Evolutionary conservation across 2,329 filamentous ascomycete genomes (phyloP), one percentile per base, ranked within the genome.

Genomic region (Claviceps paspali): DNA sequence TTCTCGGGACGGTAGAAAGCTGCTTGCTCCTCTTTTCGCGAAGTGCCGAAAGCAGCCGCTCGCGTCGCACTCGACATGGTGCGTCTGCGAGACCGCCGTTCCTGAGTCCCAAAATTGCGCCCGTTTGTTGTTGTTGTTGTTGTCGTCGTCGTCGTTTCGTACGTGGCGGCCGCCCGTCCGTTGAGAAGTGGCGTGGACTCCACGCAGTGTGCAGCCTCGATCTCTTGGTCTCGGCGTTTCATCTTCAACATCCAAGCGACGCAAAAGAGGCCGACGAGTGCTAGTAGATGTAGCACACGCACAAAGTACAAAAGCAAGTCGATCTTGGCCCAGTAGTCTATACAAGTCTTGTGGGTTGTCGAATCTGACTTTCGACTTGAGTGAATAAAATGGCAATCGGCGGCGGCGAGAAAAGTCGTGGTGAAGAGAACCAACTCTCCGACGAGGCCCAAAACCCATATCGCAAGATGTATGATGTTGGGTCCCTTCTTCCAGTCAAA

Each of bases 1-100:
- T 84, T 88, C 27, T 81, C 80, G 2, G 87, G 87, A 47, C 88
- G 80, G 56, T 92, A 92, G 67, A 93, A 96, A 5, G 82, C 84
- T 8, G 80, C 76, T 18, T 75, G 73, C 36, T 75, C 71, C 40
- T 84, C 79, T 43, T 63, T 64, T 27, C 48, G 50, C n/a, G 47
- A 41, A 41, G 37, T 45, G 26, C 41, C 38, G 41, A 32, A 55
- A 47, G 39, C 59, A 47, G 45, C 39, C 4, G 49, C 36, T 40
- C 51, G 57, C 29, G 60, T 58, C 38, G 64, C 62, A 31, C 56
- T 61, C 14, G 56, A 60, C 24, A 55, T 54, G 22, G 57, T 59
- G 29, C 55, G 52, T 21, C 54, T 52, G 34, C 56, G 56, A 14
- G 49, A 46, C 37, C 56, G 53, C 36, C 55, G 55, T 14, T 43